Conservation (phyloP, 2,329 filamentous ascomycete species). For the Trichothecium sympodiale region DNA sequence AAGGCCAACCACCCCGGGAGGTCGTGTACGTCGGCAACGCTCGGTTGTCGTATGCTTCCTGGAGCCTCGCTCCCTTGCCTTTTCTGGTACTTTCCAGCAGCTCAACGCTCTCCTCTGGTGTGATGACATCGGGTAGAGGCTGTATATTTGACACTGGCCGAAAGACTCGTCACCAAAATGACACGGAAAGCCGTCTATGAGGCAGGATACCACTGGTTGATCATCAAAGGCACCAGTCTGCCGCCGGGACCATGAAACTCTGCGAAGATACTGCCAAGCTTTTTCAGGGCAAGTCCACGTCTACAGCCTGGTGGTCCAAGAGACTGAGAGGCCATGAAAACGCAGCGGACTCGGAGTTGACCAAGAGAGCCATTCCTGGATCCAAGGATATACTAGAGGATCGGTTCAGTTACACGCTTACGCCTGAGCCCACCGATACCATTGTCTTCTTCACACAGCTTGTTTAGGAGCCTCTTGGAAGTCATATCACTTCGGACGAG, state of each 20-base stretch:
- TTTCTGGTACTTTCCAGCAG: slow-evolving; percentile 55
- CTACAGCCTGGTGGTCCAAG: slow-evolving; percentile 9
- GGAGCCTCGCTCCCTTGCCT: slow-evolving; percentile 59
- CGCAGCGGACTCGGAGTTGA: slow-evolving; percentile 12
- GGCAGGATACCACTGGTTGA: slow-evolving; percentile 29
- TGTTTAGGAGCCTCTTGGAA: no score
- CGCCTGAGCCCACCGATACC: no score
- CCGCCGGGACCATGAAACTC: slow-evolving; percentile 7
- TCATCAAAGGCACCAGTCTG: slow-evolving; percentile 9
- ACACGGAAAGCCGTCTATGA: slow-evolving; percentile 35
- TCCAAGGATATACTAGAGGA: slow-evolving; percentile 11
- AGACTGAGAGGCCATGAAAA: slow-evolving; percentile 8
- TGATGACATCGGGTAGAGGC: slow-evolving; percentile 80
- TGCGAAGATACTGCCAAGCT: slow-evolving; percentile 9
- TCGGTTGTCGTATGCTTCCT: slow-evolving; percentile 59
- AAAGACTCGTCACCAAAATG: slow-evolving; percentile 7
- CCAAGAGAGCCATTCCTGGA: slow-evolving; percentile 11
- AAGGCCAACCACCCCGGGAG: slow-evolving; percentile 81
- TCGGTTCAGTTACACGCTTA: slow-evolving; percentile 49
- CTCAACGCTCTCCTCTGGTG: slow-evolving; percentile 67
- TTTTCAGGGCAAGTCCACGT: slow-evolving; percentile 12
- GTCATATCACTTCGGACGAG: no score
- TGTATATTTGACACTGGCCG: slow-evolving; percentile 32
- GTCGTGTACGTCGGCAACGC: slow-evolving; percentile 89
- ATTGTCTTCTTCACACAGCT: no score